These are phyloP conservation scores for Didymella segeticola DNA, from an alignment of 2,329 filamentous ascomycete genomes.

Conservation along the genomic window DNA sequence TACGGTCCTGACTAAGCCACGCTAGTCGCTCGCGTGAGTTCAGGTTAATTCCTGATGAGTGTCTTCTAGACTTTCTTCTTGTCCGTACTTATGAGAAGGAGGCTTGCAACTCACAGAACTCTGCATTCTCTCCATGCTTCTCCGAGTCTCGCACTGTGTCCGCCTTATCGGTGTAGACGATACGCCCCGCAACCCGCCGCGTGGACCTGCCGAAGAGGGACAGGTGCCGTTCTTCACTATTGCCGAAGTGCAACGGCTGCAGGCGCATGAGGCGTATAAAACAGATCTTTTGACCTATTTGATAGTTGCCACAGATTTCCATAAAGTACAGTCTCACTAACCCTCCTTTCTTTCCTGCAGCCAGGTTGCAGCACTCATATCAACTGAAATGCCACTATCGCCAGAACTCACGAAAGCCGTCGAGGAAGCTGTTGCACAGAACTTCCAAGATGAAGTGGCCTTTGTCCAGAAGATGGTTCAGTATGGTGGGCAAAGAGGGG, in stretches of 20 bases:
- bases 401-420: conserved; percentile 17
- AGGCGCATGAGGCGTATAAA: conserved; percentile 5
- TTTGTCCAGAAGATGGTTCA: conserved; percentile 28
- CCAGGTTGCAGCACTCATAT: background rate
- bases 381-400: conserved; percentile 20
- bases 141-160: background rate
- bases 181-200: conserved; percentile 12
- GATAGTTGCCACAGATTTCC: background rate
- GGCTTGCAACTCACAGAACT: too few relatives aligned
- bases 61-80: background rate
- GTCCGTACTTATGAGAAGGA: background rate
- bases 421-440: conserved; percentile 21
- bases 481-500: conserved; percentile 27
- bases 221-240: conserved; percentile 5
- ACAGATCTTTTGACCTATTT: background rate
- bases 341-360: background rate
- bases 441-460: conserved; percentile 24
- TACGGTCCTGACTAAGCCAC: background rate
- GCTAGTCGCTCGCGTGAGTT: background rate
- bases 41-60: background rate
- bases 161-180: conserved; percentile 3
- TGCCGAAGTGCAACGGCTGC: conserved; percentile 4
- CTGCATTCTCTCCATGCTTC: background rate
- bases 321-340: background rate
- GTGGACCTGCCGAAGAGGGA: conserved; percentile 19